phyloP scores from a whole-genome alignment of 768 basidiomycete species.

The Postia placenta region DNA sequence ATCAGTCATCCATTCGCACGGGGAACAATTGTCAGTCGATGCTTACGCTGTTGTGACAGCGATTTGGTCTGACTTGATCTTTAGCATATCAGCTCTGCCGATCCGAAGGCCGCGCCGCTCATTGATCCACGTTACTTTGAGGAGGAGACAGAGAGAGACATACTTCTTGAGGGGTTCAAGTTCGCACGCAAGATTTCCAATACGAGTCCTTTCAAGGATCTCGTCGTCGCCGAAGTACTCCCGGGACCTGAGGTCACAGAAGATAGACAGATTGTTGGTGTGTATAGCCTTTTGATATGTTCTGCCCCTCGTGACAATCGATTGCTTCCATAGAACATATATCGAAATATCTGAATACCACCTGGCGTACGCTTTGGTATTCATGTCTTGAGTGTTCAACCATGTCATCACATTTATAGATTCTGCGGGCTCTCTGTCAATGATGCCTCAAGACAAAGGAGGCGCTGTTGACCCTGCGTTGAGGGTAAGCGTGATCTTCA shows the following conservation, averaged over 20 bases:
- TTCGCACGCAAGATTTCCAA: constrained; percentile 17
- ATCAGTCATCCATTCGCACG: constrained; percentile 21
- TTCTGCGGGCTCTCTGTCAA: constrained; percentile 32
- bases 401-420: constrained; percentile 13
- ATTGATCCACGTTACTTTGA: constrained; percentile 27
- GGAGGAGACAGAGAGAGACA: constrained; percentile 22
- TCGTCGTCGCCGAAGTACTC: constrained; percentile 6
- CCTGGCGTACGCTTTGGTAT: constrained; percentile 12
- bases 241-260: constrained; percentile 10
- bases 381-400: neutral
- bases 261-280: constrained; percentile 7
- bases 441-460: constrained; percentile 32
- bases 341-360: constrained; percentile 5
- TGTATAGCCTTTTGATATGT: neutral
- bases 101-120: constrained; percentile 18
- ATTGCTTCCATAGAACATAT: constrained; percentile 6
- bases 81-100: constrained; percentile 18
- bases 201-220: constrained; percentile 12
- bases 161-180: constrained; percentile 22
- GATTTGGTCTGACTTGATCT: no score
- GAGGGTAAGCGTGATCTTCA: constrained; percentile 26
- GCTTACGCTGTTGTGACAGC: no score
- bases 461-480: constrained; percentile 33
- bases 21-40: constrained; percentile 27
- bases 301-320: no score